Evolutionary conservation across 2,329 filamentous ascomycete genomes (phyloP).

Genomic region (Penicillium sp.): DNA sequence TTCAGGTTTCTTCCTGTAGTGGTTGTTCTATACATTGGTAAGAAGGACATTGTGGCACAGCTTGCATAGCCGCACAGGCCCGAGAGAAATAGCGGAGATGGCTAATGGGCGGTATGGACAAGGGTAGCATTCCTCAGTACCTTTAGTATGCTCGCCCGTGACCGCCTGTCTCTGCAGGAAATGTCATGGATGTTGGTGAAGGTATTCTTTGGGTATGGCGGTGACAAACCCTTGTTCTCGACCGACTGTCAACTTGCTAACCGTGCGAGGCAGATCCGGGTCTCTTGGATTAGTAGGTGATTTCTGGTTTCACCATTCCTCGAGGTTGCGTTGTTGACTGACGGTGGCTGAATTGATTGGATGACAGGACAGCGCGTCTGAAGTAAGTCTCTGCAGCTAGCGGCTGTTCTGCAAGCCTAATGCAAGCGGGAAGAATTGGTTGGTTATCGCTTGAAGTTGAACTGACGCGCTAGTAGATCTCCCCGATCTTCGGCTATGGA

Average conservation of each 20-base stretch:
- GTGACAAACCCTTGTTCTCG: conserved; percentile 17
- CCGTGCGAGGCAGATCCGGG: conserved; percentile 40
- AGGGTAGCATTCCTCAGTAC: conserved; percentile 72
- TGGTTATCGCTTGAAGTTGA: conserved; percentile 36
- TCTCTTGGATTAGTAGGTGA: conserved; percentile 55
- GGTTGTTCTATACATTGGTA: conserved; percentile 71
- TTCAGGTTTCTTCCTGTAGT: conserved; percentile 74
- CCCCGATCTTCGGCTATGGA: conserved; percentile 37
- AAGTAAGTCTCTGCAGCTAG: conserved; percentile 31
- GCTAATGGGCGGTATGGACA: conserved; percentile 5
- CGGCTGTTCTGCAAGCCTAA: conserved; percentile 31
- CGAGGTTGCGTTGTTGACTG: conserved; percentile 16
- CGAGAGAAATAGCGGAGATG: conserved; percentile 1
- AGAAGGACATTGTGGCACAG: conserved; percentile 18
- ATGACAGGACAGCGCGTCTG: conserved; percentile 34
- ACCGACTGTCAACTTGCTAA: conserved; percentile 24
- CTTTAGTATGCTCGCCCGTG: conserved; percentile 55
- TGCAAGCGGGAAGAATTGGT: conserved; percentile 31
- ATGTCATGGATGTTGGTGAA: conserved; percentile 58
- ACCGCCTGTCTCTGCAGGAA: conserved; percentile 49
- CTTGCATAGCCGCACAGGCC: conserved; percentile 5
- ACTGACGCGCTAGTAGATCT: conserved; percentile 39
- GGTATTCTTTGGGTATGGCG: conserved; percentile 54
- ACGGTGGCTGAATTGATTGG: conserved; percentile 41
- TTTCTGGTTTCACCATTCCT: conserved; percentile 2